phyloP scores from a whole-genome alignment of 1,139 yeast species.

The Geotrichum carabidarum region DNA sequence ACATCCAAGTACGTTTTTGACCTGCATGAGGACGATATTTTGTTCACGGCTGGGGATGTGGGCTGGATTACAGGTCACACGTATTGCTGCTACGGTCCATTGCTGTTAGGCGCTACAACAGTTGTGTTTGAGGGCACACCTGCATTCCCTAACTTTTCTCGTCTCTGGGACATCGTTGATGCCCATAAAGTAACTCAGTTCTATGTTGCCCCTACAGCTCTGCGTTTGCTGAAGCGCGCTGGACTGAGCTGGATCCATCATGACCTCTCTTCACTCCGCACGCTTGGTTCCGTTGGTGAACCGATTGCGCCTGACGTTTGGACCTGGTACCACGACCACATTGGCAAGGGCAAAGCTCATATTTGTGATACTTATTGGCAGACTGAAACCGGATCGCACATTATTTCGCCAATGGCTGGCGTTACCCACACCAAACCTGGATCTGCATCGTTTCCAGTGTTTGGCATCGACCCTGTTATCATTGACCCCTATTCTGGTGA shows the following conservation, averaged over 20 bases:
- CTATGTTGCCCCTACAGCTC: constrained; percentile 90
- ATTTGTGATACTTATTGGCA: constrained; percentile 93
- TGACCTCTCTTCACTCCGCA: constrained; percentile 62
- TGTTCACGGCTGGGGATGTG: constrained; percentile 82
- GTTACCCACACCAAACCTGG: constrained; percentile 87
- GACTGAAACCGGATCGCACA: constrained; percentile 90
- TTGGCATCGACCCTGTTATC: constrained; percentile 76
- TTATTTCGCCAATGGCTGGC: constrained; percentile 88
- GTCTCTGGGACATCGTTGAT: constrained; percentile 83
- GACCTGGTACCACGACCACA: constrained; percentile 83
- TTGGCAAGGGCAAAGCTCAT: constrained; percentile 72
- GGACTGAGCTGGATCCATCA: constrained; percentile 64
- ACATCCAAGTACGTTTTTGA: constrained; percentile 74
- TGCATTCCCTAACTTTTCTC: constrained; percentile 70
- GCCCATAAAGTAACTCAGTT: constrained; percentile 72
- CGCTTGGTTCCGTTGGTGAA: constrained; percentile 84
- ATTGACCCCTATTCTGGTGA: constrained; percentile 81
- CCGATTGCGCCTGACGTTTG: constrained; percentile 91
- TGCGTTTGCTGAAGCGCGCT: constrained; percentile 76
- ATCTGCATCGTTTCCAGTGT: constrained; percentile 84
- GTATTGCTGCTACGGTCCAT: constrained; percentile 76
- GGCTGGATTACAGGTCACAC: constrained; percentile 92
- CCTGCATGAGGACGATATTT: constrained; percentile 62
- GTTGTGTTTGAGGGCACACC: constrained; percentile 86
- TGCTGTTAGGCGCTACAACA: constrained; percentile 71